Base-by-base conservation (phyloP, 768 basidiomycete species). In the Heimioporus sp. region DNA sequence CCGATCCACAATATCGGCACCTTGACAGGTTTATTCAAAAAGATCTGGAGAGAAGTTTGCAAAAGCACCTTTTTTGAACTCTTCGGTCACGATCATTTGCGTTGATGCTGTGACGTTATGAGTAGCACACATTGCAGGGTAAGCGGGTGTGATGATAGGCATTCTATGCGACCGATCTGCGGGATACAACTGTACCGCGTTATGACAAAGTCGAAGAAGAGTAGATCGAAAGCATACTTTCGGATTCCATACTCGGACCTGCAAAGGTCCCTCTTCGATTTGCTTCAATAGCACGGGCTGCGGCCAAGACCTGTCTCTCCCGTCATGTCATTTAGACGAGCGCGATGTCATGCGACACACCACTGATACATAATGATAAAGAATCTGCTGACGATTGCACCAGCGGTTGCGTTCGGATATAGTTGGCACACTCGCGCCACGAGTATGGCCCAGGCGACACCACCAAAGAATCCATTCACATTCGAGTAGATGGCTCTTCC, bases 341-440 rank as follows among this genome's bases (percentile, higher is more conserved):
- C 24, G 28, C 41, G 5, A 9, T 11, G 43, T 16, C 38, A 70
- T n/a, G 17, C 2, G 41, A n/a, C 87, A 41, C 51, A 91, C 96
- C 96, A 98, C 74, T 94, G 90, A 67, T 93, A 89, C 86, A 96
- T 94, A 65, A 99, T 97, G 56, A 96, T 92, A 66, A 98, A 99
- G 74, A 99, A 98, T 59, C 94, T 82, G 74, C 92, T 94, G 67
- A 99, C 93, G 58, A 99, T 94, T 4, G 91, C 92, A 15, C 94
- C 93, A 12, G 95, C 92, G 53, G 86, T 85, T 9, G 93, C 95
- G 55, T 87, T 97, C 30, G 97, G 97, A 69, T 98, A 99, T 49
- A 99, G 73, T 65, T 99, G 97, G 73, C 97, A 99, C 79, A 98
- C 94, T 70, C 97, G 86, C 46, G 97, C 97, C n/a, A 98, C 95